phyloP scores from a whole-genome alignment of 23 red algal genomes.

The Gracilaria domingensis region DNA sequence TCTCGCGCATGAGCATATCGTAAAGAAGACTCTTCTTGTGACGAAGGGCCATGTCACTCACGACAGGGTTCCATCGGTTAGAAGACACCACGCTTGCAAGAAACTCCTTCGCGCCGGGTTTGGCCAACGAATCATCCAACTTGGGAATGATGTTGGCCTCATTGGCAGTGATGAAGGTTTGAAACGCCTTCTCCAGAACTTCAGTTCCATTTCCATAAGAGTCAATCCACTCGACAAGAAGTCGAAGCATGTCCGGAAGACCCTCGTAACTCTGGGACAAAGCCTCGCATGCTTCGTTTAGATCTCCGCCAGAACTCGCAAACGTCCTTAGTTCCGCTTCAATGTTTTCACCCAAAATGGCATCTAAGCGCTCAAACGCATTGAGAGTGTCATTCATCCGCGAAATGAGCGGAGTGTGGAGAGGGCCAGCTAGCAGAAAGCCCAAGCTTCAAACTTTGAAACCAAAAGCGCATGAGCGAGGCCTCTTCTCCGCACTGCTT shows the following conservation, averaged over 20 bases:
- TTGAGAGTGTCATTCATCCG: neutral
- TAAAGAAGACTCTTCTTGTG: slow-evolving; percentile 41
- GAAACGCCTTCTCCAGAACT: slow-evolving; percentile 39
- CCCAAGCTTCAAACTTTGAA: neutral
- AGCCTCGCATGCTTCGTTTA: slow-evolving; percentile 18
- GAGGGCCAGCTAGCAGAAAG: neutral
- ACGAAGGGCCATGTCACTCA: slow-evolving; percentile 19
- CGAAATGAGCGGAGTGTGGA: neutral
- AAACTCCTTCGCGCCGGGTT: slow-evolving; percentile 18
- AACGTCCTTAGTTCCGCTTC: slow-evolving; percentile 5
- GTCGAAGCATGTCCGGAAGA: slow-evolving; percentile 42
- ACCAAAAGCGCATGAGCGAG: neutral
- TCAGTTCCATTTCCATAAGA: slow-evolving; percentile 24
- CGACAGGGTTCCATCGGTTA: slow-evolving; percentile 35
- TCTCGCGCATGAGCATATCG: slow-evolving; percentile 48
- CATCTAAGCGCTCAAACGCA: slow-evolving; percentile 8
- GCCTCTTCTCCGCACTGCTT: no score
- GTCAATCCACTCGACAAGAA: slow-evolving; percentile 37
- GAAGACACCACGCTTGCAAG: slow-evolving; percentile 19
- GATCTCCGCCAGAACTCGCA: slow-evolving; percentile 3
- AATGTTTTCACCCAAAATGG: slow-evolving; percentile 34
- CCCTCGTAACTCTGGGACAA: slow-evolving; percentile 46
- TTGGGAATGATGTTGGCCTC: slow-evolving; percentile 47
- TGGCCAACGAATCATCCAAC: slow-evolving; percentile 32
- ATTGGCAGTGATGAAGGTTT: slow-evolving; percentile 22